These are phyloP conservation scores for Penicillium sp. DNA, from an alignment of 2,329 filamentous ascomycete genomes.

Conservation along the genomic window DNA sequence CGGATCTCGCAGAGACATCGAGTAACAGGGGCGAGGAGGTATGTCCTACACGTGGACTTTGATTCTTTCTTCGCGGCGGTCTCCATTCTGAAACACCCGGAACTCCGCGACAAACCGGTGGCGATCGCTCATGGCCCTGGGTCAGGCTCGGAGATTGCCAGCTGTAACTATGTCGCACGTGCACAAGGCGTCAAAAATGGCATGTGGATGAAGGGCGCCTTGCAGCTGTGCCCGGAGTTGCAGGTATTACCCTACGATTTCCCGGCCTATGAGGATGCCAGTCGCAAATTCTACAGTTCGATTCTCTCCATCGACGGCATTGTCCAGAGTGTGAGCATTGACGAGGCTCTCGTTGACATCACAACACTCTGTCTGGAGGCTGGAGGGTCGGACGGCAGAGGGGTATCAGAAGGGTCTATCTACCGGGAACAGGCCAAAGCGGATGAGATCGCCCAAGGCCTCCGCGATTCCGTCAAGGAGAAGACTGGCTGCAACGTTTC, in stretches of 20 bases:
- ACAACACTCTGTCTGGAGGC: constrained; percentile 62
- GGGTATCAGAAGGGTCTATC: constrained; percentile 61
- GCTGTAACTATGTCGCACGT: constrained; percentile 90
- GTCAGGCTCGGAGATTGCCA: constrained; percentile 87
- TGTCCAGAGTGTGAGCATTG: constrained; percentile 94
- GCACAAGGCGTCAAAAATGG: constrained; percentile 87
- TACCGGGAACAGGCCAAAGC: constrained; percentile 74
- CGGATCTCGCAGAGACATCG: constrained; percentile 48
- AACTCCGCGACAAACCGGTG: constrained; percentile 70
- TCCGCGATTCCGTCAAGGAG: constrained; percentile 65
- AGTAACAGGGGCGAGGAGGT: constrained; percentile 61
- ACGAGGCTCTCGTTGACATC: constrained; percentile 85
- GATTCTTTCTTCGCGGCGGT: constrained; percentile 98
- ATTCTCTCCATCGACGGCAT: constrained; percentile 73
- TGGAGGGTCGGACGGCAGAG: constrained; percentile 60
- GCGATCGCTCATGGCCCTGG: constrained; percentile 85
- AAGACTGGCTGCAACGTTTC: constrained; percentile 83
- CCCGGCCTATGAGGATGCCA: constrained; percentile 87
- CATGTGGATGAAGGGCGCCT: constrained; percentile 97
- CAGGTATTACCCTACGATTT: constrained; percentile 96
- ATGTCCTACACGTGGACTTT: constrained; percentile 94
- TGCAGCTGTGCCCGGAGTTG: constrained; percentile 74
- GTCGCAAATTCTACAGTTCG: constrained; percentile 76
- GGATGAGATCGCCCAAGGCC: constrained; percentile 59
- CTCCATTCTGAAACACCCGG: constrained; percentile 70